These are phyloP conservation scores for Lagenidium giganteum DNA, from an alignment of 352 stramenopile species.

Conservation along the genomic window DNA sequence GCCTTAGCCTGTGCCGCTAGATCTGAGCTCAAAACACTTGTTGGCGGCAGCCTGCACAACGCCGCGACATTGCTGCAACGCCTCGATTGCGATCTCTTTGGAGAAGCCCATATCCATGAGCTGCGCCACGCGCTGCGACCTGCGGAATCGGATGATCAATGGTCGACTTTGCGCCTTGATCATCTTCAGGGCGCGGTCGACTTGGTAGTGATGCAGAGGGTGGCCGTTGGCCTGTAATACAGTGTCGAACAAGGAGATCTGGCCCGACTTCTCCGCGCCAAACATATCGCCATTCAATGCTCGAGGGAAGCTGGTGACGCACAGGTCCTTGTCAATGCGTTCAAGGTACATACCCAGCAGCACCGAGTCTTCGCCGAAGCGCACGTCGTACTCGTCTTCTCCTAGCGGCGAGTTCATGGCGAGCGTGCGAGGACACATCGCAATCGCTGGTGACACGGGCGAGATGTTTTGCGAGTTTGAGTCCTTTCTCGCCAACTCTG, in stretches of 20 bases:
- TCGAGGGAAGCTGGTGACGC: constrained; percentile 73
- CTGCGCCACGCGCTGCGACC: constrained; percentile 53
- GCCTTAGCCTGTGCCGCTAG: background rate
- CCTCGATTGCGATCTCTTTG: constrained; percentile 35
- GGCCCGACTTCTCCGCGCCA: constrained; percentile 67
- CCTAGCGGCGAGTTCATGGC: constrained; percentile 55
- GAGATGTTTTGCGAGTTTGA: constrained; percentile 71
- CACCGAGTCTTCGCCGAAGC: constrained; percentile 59
- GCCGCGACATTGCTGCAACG: constrained; percentile 42
- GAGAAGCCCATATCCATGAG: constrained; percentile 79
- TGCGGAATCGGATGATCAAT: constrained; percentile 72
- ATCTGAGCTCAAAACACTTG: constrained; percentile 48
- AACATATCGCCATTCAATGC: constrained; percentile 59
- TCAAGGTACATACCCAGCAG: constrained; percentile 80
- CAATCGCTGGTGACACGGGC: constrained; percentile 69
- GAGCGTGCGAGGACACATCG: constrained; percentile 72
- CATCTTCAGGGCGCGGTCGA: constrained; percentile 81
- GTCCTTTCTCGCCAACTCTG: constrained; percentile 36
- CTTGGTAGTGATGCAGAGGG: constrained; percentile 75
- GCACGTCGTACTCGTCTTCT: constrained; percentile 72
- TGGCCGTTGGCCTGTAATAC: constrained; percentile 78
- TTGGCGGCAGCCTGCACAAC: constrained; percentile 64
- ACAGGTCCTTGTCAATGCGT: constrained; percentile 68
- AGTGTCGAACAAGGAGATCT: constrained; percentile 69
- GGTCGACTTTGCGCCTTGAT: constrained; percentile 76